Base-by-base conservation (phyloP, 1,284 basidiomycete genomes). In the Ceratobasidium sp. region DNA sequence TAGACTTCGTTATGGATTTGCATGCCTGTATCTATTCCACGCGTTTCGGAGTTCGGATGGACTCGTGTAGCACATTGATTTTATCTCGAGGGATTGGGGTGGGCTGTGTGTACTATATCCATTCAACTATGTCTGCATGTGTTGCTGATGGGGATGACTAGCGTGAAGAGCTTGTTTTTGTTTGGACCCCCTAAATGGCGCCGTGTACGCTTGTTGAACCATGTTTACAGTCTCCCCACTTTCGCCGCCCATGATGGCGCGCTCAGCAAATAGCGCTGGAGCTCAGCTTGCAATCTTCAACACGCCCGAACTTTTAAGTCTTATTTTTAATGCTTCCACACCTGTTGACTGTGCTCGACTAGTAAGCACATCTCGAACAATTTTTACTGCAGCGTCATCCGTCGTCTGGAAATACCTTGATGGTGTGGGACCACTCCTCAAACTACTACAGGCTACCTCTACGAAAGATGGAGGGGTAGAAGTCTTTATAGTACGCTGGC, bases 11-110 rank as follows among this genome's bases (percentile, higher is more conserved):
- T 21, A 2, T 66, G 16, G 8, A 16, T 35, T 43, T 26, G 63
- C 35, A 49, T 43, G 44, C 44, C 7, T 54, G 30, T 67, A 64
- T 64, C 41, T 35, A 64, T 50, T 18, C 50, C 30, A 21, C 55
- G 41, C 55, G n/a, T 58, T 38, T 58, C 55, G n/a, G n/a, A 21
- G 55, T 58, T 38, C 23, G 7, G 16, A 41, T 58, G 13, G 55
- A 16, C 32, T 23, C 23, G 18, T n/a, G 23, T 64, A 64, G 49
- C 26, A 26, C 28, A 18, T 38, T 28, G 57, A 41, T 11, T 38
- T 59, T 9, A 26, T 43, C 18, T 11, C 23, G n/a, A 28, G 38
- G 7, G 38, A 9, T 28, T 59, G 32, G 26, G 32, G 32, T n/a
- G 43, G 18, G 11, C 23, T 54, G 26, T 46, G 9, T 62, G 26